A percentile compares a stretch with the other conserved stretches of the same genome.
Evolutionary conservation across 768 basidiomycete genomes (phyloP).

Genomic region (Clavulina sp.): DNA sequence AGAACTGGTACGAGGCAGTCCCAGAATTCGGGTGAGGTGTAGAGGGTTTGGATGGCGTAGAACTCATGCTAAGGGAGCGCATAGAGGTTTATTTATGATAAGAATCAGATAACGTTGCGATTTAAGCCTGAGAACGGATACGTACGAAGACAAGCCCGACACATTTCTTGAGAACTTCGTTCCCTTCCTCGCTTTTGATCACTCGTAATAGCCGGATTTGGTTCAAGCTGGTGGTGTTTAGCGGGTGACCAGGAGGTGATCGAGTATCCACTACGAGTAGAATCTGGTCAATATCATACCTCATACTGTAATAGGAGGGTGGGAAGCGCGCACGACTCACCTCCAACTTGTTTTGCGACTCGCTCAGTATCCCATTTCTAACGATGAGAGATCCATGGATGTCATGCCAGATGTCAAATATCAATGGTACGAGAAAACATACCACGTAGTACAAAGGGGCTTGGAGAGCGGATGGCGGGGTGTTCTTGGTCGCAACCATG

Average conservation of each 20-base stretch:
- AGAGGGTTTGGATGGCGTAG: background rate
- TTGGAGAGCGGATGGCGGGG: background rate
- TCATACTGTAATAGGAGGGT: too few species aligned
- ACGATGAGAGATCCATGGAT: too few species aligned
- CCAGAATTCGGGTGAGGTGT: background rate
- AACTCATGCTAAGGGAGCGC: background rate
- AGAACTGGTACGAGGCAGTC: background rate
- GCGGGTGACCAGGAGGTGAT: background rate
- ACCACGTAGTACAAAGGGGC: too few species aligned
- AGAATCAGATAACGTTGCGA: background rate
- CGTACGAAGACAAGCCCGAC: background rate
- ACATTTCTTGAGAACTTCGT: background rate
- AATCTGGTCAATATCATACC: too few species aligned
- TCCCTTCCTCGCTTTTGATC: background rate
- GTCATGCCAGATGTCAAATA: too few species aligned
- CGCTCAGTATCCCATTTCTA: too few species aligned
- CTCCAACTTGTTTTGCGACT: too few species aligned
- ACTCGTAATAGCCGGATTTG: background rate
- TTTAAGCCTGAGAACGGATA: background rate
- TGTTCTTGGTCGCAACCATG: background rate
- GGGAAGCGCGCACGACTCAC: too few species aligned
- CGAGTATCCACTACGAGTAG: background rate
- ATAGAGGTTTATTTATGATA: background rate
- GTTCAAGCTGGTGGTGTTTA: conserved; percentile 1
- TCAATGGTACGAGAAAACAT: too few species aligned